phyloP scores from a whole-genome alignment of 176 grass and related monocot genomes.

The Musa itinerans region DNA sequence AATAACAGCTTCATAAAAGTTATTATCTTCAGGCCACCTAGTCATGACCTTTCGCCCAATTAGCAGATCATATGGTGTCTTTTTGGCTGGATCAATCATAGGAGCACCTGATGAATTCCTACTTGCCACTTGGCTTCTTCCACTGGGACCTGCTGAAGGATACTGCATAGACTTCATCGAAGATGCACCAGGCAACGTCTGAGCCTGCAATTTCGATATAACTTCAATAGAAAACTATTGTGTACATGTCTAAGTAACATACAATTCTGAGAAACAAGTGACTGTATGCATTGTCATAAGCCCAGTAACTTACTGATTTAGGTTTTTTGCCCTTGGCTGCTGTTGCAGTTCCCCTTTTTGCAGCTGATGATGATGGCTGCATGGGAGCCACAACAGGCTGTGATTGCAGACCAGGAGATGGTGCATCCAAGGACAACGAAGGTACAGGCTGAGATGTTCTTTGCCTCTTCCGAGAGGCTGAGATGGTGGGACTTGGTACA shows the following conservation, averaged over 20 bases:
- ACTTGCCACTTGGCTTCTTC: constrained; percentile 53
- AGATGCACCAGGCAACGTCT: constrained; percentile 52
- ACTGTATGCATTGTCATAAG: not conserved
- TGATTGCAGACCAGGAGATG: constrained; percentile 43
- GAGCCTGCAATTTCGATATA: constrained; percentile 34
- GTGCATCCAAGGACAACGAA: constrained; percentile 39
- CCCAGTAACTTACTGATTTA: constrained; percentile 49
- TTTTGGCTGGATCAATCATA: constrained; percentile 39
- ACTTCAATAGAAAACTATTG: not conserved
- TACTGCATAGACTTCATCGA: constrained; percentile 46
- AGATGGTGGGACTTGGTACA: constrained; percentile 56
- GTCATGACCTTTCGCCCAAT: constrained; percentile 24
- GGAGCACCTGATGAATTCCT: constrained; percentile 48
- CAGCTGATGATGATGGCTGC: constrained; percentile 63
- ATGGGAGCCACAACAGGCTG: constrained; percentile 42
- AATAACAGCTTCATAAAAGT: constrained; percentile 28
- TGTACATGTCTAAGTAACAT: not conserved
- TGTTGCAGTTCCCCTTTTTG: constrained; percentile 49
- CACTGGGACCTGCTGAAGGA: constrained; percentile 68
- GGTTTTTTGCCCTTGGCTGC: constrained; percentile 70
- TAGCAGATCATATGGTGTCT: constrained; percentile 23
- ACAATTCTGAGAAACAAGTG: not conserved
- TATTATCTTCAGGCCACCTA: constrained; percentile 30
- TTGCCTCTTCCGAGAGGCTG: constrained; percentile 84
- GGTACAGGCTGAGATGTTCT: constrained; percentile 68